phyloP scores from a whole-genome alignment of 768 basidiomycete genomes.

The Russula griseocarnosa region DNA sequence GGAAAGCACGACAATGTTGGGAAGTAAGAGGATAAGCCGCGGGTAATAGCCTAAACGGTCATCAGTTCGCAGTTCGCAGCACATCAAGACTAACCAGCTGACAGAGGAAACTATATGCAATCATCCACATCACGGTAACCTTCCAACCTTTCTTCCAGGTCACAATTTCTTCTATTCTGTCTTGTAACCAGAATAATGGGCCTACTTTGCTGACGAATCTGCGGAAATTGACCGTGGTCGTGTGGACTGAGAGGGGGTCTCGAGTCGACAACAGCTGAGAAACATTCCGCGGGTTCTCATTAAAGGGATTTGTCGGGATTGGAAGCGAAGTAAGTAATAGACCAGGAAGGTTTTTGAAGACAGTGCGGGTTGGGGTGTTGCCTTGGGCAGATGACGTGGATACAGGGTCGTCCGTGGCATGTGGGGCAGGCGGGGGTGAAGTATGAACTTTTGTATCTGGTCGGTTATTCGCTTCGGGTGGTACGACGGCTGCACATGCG shows the following conservation, averaged over 20 bases:
- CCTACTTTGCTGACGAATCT: conserved; percentile 73
- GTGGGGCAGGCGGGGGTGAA: conserved; percentile 10
- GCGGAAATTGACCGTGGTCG: conserved; percentile 75
- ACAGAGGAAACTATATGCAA: conserved; percentile 78
- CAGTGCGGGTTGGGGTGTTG: conserved; percentile 13
- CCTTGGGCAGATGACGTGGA: conserved; percentile 1
- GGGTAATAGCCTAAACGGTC: conserved; percentile 66
- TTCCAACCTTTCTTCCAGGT: conserved; percentile 78
- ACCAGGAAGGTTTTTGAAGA: conserved; percentile 26
- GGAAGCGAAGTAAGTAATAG: conserved; percentile 26
- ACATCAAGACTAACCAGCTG: conserved; percentile 32
- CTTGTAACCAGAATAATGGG: conserved; percentile 86
- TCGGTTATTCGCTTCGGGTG: conserved; percentile 1
- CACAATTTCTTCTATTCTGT: conserved; percentile 78
- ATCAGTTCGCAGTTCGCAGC: conserved; percentile 1
- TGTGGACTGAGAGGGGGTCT: conserved; percentile 72
- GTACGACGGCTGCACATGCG: conserved; percentile 18
- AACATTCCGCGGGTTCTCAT: conserved; percentile 30
- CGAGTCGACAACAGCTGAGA: conserved; percentile 49
- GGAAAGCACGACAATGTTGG: conserved; percentile 56
- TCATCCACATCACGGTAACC: conserved; percentile 70
- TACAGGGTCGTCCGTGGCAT: neutral
- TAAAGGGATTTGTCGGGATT: conserved; percentile 9
- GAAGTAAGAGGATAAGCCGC: conserved; percentile 62
- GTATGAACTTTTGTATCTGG: conserved; percentile 7